Base-by-base conservation (phyloP, 2,329 filamentous ascomycete genomes). In the Epichloe elymi region DNA sequence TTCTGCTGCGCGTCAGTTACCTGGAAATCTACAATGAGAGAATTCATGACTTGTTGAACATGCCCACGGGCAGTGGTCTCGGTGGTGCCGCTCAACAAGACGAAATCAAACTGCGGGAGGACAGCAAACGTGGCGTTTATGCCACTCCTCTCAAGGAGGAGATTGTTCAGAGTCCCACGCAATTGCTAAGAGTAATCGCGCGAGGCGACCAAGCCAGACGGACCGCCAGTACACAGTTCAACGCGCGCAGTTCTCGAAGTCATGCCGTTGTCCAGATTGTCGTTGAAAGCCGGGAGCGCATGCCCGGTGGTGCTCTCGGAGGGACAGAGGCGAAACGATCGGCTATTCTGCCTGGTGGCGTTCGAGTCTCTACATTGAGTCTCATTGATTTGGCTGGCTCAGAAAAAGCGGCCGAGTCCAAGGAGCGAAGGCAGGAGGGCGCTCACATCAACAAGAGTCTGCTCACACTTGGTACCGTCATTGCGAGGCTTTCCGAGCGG, bases 361-460 rank as follows among this genome's bases (percentile, higher is more conserved):
- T 98, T 5, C 83, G 93, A 48, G 93, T 98, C 5, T 97, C 91
- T 15, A 97, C 93, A 0, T 70, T 98, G 51, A 96, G 90, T 64
- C 70, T 98, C 63, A 98, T 98, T 57, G 93, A 98, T 76, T 73
- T 98, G 58, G 93, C 93, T 50, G 93, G 93, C 39, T 97, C 93
- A 0, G 93, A 98, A 65, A 88, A 91, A 67, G 93, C 93, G 40
- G 93, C 93, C 3, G 93, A 97, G 61, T 86, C 85, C 50, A 98
- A 97, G 65, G 93, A 97, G 70, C 81, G 93, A 49, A 80, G 93
- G 44, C 88, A 88, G 15, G 93, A 98, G 69, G 93, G 93, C 56
- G 91, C 91, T 12, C 93, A 98, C 65, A 98, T 98, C 70, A 98
- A 98, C 74, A 97, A 97, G 71, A 96, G 89, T 66, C 71, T 98